Evolutionary conservation across 1,284 basidiomycete species (phyloP).

Genomic region (Crepidotus sp.): DNA sequence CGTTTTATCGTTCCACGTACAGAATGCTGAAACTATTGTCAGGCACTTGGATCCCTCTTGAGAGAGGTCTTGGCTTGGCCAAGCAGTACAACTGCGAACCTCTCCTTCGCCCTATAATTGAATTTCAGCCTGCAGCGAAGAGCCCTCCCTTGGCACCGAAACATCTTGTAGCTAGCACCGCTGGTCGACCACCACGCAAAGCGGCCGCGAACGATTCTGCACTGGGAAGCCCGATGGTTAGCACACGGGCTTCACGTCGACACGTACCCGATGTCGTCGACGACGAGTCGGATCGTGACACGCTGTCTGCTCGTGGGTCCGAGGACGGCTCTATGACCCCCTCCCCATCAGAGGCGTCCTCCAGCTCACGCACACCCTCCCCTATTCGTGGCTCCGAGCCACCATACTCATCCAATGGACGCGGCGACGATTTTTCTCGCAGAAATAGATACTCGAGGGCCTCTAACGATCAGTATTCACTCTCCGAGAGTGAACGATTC

Average conservation of each 20-base stretch:
- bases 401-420: conserved; percentile 33
- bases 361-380: conserved; percentile 83
- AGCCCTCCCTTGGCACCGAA: conserved; percentile 97
- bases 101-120: conserved; percentile 89
- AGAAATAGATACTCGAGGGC: conserved; percentile 21
- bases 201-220: conserved; percentile 29
- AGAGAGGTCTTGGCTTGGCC: conserved; percentile 79
- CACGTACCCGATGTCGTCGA: conserved; percentile 35
- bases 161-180: conserved; percentile 70
- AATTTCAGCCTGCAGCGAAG: conserved; percentile 85
- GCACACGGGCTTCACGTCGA: conserved; percentile 50
- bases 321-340: conserved; percentile 82
- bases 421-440: conserved; percentile 29
- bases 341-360: conserved; percentile 77
- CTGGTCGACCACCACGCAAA: conserved; percentile 43
- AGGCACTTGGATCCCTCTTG: conserved; percentile 99
- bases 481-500: conserved; percentile 35
- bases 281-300: conserved; percentile 54
- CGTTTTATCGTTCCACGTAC: conserved; percentile 8
- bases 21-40: conserved; percentile 9
- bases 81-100: conserved; percentile 91
- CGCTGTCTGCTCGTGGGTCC: conserved; percentile 54
- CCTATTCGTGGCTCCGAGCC: conserved; percentile 59
- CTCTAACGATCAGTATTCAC: conserved; percentile 19
- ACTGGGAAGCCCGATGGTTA: conserved; percentile 28